Evolutionary conservation across 129 eudicot species (phyloP).

Genomic region (Pittosporum tobira): DNA sequence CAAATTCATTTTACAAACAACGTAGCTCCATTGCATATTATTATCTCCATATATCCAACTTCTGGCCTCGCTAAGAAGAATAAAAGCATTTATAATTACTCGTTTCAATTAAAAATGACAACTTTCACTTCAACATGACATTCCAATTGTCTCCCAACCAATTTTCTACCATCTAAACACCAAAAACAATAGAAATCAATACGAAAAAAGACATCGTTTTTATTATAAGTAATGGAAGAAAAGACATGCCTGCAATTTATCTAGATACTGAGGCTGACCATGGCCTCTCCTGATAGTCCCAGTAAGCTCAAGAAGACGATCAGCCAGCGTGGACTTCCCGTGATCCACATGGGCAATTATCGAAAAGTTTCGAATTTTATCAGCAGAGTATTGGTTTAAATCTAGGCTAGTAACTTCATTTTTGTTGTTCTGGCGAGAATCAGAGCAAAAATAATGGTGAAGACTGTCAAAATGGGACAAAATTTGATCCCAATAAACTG

Average conservation of each 20-base stretch:
- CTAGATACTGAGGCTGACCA: constrained; percentile 91
- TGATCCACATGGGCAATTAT: constrained; percentile 98
- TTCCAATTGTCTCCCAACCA: background rate
- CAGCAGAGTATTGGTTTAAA: constrained; percentile 63
- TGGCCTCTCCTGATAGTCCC: constrained; percentile 80
- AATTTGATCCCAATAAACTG: constrained; percentile 1
- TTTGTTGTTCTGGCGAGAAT: constrained; percentile 28
- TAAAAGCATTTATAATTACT: background rate
- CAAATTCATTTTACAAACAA: background rate
- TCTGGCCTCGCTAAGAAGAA: too few species aligned
- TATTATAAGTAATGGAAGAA: background rate
- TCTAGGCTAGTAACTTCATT: constrained; percentile 43
- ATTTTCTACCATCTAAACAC: background rate
- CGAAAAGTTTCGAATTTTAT: constrained; percentile 74
- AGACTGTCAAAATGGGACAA: constrained; percentile 17
- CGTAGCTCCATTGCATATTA: background rate
- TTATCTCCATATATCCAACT: background rate
- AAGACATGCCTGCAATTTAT: constrained; percentile 59
- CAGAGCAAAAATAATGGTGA: constrained; percentile 47
- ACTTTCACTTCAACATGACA: background rate
- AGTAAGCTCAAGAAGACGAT: constrained; percentile 87
- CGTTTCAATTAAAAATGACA: background rate
- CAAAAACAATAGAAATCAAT: background rate
- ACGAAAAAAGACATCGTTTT: background rate
- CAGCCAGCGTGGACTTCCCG: constrained; percentile 93